Evolutionary conservation across 192 early-diverging fungal species (phyloP).

Genomic region (Backusella psychrophila): DNA sequence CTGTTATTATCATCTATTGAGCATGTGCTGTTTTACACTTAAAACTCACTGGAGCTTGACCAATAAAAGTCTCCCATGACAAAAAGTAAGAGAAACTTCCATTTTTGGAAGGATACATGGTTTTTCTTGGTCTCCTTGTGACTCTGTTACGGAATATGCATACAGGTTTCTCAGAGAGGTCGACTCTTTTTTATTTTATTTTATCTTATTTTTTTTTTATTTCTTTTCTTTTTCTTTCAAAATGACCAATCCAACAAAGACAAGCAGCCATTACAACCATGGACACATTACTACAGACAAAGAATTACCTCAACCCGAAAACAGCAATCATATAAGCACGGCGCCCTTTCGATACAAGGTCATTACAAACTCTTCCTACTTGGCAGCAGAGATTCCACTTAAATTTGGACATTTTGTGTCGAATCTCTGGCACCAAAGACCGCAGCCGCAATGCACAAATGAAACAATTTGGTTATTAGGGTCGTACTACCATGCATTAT

Average conservation of each 20-base stretch:
- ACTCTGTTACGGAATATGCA: background rate
- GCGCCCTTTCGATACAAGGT: constrained; percentile 34
- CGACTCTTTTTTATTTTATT: background rate
- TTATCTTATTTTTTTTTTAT: background rate
- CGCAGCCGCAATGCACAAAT: background rate
- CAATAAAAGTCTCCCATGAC: background rate
- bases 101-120: background rate
- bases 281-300: background rate
- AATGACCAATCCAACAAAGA: background rate
- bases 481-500: constrained; percentile 32
- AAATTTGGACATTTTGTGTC: constrained; percentile 40
- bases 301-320: constrained; percentile 33
- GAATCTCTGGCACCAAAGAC: constrained; percentile 25
- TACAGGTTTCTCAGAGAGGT: background rate
- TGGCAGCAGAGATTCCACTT: constrained; percentile 41
- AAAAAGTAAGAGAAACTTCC: background rate
- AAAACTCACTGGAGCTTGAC: no score
- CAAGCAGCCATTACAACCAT: background rate
- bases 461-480: constrained; percentile 32
- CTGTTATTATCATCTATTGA: no score
- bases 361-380: constrained; percentile 36
- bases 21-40: no score
- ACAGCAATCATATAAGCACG: constrained; percentile 29
- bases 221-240: background rate
- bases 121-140: background rate